phyloP scores from a whole-genome alignment of 2,329 filamentous ascomycete species.

The Dactylella cylindrospora region DNA sequence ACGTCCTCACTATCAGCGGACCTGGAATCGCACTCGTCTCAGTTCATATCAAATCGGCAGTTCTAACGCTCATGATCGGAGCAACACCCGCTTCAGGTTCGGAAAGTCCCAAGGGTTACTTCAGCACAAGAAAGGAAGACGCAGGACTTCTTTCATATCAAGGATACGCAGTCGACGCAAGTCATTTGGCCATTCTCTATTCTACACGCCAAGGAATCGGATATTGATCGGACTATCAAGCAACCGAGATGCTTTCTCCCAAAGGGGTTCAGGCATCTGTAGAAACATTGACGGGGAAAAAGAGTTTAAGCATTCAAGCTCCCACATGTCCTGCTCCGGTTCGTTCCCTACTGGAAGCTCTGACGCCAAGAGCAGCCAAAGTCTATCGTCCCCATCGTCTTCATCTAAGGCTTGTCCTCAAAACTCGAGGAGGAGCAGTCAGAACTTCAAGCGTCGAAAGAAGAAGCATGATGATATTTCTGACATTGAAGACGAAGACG shows the following conservation, averaged over 20 bases:
- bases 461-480: slow-evolving; percentile 25
- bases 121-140: too few species aligned
- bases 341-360: not conserved
- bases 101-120: too few species aligned
- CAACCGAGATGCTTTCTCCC: too few species aligned
- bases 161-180: too few species aligned
- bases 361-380: slow-evolving; percentile 1
- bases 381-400: not conserved
- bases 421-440: slow-evolving; percentile 6
- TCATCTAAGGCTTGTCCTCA: not conserved
- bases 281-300: not conserved
- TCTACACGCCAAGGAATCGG: slow-evolving; percentile 7
- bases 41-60: too few species aligned
- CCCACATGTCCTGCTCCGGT: not conserved
- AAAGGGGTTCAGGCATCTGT: too few species aligned
- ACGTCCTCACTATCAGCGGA: too few species aligned
- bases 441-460: slow-evolving; percentile 31
- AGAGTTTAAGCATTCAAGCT: not conserved
- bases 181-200: not conserved
- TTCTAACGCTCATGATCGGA: too few species aligned
- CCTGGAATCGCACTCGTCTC: too few species aligned
- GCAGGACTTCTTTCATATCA: too few species aligned
- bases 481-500: slow-evolving; percentile 19
- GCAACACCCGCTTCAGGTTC: too few species aligned
- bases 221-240: too few species aligned